Evolutionary conservation across 2,329 filamentous ascomycete species (phyloP).

Genomic region (Fusarium palustre): DNA sequence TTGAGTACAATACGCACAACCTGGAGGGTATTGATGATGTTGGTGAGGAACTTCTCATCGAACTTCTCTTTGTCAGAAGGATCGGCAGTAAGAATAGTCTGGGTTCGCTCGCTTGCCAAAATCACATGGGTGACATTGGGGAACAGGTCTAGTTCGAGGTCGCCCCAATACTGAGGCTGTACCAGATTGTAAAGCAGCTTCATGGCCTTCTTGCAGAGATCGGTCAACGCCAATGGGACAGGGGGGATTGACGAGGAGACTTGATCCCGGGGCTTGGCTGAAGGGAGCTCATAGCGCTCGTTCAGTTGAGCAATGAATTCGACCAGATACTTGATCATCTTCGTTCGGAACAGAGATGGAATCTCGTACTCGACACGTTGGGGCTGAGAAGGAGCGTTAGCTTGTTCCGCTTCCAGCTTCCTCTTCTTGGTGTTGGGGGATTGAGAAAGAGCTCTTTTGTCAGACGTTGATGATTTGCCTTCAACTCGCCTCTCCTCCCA

Average conservation of each 20-base stretch:
- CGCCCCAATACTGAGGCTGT: slow-evolving; percentile 89
- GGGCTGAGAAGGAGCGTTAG: slow-evolving; percentile 65
- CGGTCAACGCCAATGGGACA: slow-evolving; percentile 69
- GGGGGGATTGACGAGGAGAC: slow-evolving; percentile 56
- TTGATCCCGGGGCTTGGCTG: slow-evolving; percentile 72
- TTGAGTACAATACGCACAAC: slow-evolving; percentile 91
- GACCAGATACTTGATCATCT: slow-evolving; percentile 94
- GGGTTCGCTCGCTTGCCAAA: slow-evolving; percentile 82
- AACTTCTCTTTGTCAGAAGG: slow-evolving; percentile 75
- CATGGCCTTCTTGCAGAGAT: slow-evolving; percentile 88
- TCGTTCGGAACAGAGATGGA: slow-evolving; percentile 73
- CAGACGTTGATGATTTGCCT: slow-evolving; percentile 55
- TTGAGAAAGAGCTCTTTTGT: slow-evolving; percentile 62
- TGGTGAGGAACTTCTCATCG: slow-evolving; percentile 86
- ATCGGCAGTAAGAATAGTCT: slow-evolving; percentile 68
- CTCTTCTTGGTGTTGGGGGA: slow-evolving; percentile 82
- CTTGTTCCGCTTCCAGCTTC: slow-evolving; percentile 74
- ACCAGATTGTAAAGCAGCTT: slow-evolving; percentile 85
- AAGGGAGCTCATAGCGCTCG: slow-evolving; percentile 84
- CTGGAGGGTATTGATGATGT: slow-evolving; percentile 93
- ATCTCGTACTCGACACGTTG: slow-evolving; percentile 74
- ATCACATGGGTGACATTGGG: slow-evolving; percentile 90
- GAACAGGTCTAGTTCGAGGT: slow-evolving; percentile 91
- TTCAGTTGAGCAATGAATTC: slow-evolving; percentile 92
- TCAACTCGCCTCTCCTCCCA: slow-evolving; percentile 90